Evolutionary conservation across 495 filamentous ascomycete genomes (phyloP).

Genomic region (Aspergillus nidulans): DNA sequence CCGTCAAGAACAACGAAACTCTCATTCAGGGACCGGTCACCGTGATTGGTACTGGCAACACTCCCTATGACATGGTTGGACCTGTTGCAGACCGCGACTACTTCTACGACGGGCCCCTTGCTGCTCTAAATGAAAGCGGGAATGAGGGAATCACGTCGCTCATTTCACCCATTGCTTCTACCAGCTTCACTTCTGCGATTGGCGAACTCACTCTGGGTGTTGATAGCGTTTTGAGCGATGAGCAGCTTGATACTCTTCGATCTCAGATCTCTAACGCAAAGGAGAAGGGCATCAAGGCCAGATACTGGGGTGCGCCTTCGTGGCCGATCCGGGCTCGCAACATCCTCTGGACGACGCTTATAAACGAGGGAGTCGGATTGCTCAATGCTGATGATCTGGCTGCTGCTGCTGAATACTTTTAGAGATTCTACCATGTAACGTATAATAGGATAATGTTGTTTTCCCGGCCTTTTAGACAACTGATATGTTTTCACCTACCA

Average conservation of each 20-base stretch:
- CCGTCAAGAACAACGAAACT: slow-evolving; percentile 47
- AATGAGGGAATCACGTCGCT: slow-evolving; percentile 40
- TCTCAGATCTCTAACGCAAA: slow-evolving; percentile 59
- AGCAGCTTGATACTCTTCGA: slow-evolving; percentile 55
- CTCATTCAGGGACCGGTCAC: slow-evolving; percentile 57
- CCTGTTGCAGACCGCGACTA: slow-evolving; percentile 49
- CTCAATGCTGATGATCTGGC: slow-evolving; percentile 77
- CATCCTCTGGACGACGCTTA: slow-evolving; percentile 62
- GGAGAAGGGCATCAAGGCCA: slow-evolving; percentile 55
- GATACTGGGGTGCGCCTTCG: slow-evolving; percentile 72
- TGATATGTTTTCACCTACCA: too few species aligned
- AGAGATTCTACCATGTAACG: not conserved
- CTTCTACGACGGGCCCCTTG: slow-evolving; percentile 60
- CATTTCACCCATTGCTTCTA: slow-evolving; percentile 51
- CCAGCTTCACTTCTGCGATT: slow-evolving; percentile 37
- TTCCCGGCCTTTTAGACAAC: not conserved
- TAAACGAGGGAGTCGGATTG: slow-evolving; percentile 63
- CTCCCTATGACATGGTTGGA: slow-evolving; percentile 61
- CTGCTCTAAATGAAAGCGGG: slow-evolving; percentile 35
- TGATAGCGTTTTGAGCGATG: slow-evolving; percentile 32
- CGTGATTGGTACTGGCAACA: slow-evolving; percentile 74
- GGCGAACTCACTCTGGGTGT: slow-evolving; percentile 31
- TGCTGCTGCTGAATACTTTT: slow-evolving; percentile 44
- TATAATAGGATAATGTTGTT: not conserved
- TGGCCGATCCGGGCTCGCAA: slow-evolving; percentile 64